Conservation (phyloP, 148 eudicot genomes). For the Cornus controversa region DNA sequence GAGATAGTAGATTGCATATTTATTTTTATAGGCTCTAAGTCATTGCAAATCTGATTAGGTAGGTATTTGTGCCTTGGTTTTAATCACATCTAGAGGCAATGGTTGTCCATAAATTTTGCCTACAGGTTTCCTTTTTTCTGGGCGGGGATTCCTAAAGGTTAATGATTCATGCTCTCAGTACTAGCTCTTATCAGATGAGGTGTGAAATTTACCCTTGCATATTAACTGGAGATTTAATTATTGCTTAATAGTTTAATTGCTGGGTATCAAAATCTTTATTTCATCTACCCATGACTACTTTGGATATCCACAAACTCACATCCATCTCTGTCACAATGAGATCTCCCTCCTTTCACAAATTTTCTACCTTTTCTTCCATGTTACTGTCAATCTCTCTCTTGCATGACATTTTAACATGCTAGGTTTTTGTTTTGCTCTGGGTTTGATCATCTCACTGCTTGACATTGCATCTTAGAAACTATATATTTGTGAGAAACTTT, state of each 20-base stretch:
- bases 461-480: background rate
- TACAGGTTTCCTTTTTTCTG: too few relatives aligned
- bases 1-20: too few relatives aligned
- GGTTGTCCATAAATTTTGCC: too few relatives aligned
- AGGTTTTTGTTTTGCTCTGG: background rate
- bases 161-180: too few relatives aligned
- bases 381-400: background rate
- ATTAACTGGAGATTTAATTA: background rate
- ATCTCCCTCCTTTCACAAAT: too few relatives aligned
- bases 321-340: too few relatives aligned
- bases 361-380: background rate
- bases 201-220: background rate
- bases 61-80: too few relatives aligned
- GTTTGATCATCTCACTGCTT: background rate
- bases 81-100: too few relatives aligned
- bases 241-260: background rate
- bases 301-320: background rate
- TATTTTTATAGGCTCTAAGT: too few relatives aligned
- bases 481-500: background rate
- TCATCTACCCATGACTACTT: background rate
- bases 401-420: background rate
- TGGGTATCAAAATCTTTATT: background rate
- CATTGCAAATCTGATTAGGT: too few relatives aligned
- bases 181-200: background rate
- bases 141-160: background rate